Percentiles rank a stretch among this genome's conserved stretches.
Evolutionary conservation across 2,329 filamentous ascomycete genomes (phyloP).

Genomic region (Teratosphaeria gauchensis): DNA sequence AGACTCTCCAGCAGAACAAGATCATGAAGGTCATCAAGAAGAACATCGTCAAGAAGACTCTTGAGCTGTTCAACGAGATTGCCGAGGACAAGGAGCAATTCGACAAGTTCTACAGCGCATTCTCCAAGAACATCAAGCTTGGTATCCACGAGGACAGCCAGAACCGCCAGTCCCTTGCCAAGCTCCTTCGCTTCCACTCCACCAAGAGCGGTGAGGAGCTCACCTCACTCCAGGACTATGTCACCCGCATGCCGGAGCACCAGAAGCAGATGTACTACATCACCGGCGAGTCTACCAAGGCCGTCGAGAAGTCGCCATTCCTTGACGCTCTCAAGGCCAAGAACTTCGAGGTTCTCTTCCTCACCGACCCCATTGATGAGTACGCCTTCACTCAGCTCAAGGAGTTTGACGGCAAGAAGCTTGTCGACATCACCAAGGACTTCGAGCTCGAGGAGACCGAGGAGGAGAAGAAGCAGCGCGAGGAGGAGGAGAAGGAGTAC

Average conservation of each 20-base stretch:
- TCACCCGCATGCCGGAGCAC: constrained; percentile 99
- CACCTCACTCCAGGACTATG: constrained; percentile 92
- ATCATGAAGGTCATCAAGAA: constrained; percentile 99
- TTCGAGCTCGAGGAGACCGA: constrained; percentile 99
- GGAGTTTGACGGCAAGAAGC: constrained; percentile 99
- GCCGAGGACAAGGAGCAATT: constrained; percentile 99
- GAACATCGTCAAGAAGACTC: constrained; percentile 99
- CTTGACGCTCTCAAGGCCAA: constrained; percentile 97
- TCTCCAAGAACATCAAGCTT: constrained; percentile 99
- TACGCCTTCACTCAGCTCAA: constrained; percentile 99
- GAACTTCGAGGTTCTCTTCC: constrained; percentile 98
- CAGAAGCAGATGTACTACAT: constrained; percentile 99
- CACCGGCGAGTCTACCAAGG: constrained; percentile 98
- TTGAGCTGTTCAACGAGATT: constrained; percentile 98
- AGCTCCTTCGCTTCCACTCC: constrained; percentile 97
- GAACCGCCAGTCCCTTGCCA: constrained; percentile 86
- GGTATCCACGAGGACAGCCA: constrained; percentile 99
- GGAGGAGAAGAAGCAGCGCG: constrained; percentile 94
- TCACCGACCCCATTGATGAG: constrained; percentile 98
- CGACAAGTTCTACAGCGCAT: constrained; percentile 99
- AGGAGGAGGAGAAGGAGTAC: constrained; percentile 97
- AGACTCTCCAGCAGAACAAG: constrained; percentile 99
- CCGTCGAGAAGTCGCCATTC: constrained; percentile 96
- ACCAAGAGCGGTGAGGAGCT: constrained; percentile 98
- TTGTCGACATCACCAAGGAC: constrained; percentile 99